phyloP scores from a whole-genome alignment of 768 basidiomycete genomes.

The Chalciporus chontae region DNA sequence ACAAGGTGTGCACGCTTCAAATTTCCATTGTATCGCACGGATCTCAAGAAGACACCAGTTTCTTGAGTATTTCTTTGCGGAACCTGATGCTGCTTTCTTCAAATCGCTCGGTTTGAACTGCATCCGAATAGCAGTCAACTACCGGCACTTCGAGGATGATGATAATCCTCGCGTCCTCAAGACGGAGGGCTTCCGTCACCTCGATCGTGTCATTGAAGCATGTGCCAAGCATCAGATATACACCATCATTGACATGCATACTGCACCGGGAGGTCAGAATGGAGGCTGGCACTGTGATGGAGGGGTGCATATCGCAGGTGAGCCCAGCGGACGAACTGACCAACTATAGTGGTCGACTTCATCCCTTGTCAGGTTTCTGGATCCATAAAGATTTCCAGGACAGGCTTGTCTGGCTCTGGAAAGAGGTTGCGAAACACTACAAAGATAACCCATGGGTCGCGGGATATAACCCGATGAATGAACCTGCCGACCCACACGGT shows the following conservation, averaged over 20 bases:
- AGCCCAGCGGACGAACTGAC: not conserved
- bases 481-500: constrained; percentile 40
- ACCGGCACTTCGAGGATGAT: constrained; percentile 70
- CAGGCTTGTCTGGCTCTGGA: constrained; percentile 39
- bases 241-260: constrained; percentile 74
- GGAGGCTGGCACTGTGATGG: constrained; percentile 75
- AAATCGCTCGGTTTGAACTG: constrained; percentile 71
- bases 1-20: constrained; percentile 47
- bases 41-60: constrained; percentile 35
- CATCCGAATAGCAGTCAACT: constrained; percentile 69
- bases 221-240: constrained; percentile 73
- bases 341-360: too few species aligned
- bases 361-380: constrained; percentile 30
- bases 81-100: constrained; percentile 69
- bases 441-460: constrained; percentile 44
- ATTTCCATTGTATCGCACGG: too few species aligned
- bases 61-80: constrained; percentile 75
- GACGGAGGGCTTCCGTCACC: constrained; percentile 66
- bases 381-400: constrained; percentile 44
- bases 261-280: constrained; percentile 67
- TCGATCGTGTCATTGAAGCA: constrained; percentile 67
- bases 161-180: constrained; percentile 75
- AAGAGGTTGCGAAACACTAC: constrained; percentile 39
- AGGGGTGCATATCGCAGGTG: constrained; percentile 52
- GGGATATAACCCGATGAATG: constrained; percentile 46